These are phyloP conservation scores for Neurospora terricola DNA, from an alignment of 495 filamentous ascomycete species.

Conservation along the genomic window DNA sequence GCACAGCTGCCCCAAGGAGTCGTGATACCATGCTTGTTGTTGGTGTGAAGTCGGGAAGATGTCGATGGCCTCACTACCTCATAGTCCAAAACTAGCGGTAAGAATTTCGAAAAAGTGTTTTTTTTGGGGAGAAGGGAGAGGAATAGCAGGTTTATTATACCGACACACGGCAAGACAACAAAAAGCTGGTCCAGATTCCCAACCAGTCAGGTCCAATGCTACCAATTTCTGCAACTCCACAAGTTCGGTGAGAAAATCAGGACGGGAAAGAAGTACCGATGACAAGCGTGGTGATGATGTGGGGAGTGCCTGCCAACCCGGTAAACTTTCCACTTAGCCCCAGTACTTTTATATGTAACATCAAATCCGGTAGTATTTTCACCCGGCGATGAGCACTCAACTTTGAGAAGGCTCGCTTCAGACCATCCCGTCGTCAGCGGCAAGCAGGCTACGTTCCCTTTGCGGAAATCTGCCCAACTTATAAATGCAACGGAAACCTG, in stretches of 20 bases:
- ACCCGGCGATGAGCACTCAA: background rate
- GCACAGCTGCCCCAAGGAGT: constrained; percentile 3
- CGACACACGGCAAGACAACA: background rate
- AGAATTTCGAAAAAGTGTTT: background rate
- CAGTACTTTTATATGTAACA: background rate
- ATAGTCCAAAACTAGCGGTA: background rate
- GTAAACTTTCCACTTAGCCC: background rate
- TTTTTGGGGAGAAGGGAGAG: background rate
- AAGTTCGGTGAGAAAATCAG: background rate
- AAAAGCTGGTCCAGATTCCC: background rate
- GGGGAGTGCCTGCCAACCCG: background rate
- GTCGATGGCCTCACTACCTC: background rate
- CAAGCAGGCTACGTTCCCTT: background rate
- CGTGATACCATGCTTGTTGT: constrained; percentile 10
- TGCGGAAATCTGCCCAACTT: background rate
- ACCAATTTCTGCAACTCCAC: background rate
- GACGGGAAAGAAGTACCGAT: background rate
- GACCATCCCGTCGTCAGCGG: background rate
- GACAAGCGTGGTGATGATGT: background rate
- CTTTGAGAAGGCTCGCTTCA: background rate
- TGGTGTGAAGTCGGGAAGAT: background rate
- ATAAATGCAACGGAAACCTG: background rate
- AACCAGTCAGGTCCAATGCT: background rate
- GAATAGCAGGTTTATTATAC: background rate
- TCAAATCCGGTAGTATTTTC: background rate